phyloP scores from a whole-genome alignment of 1,284 basidiomycete genomes.

The Moniliophthora roreri region DNA sequence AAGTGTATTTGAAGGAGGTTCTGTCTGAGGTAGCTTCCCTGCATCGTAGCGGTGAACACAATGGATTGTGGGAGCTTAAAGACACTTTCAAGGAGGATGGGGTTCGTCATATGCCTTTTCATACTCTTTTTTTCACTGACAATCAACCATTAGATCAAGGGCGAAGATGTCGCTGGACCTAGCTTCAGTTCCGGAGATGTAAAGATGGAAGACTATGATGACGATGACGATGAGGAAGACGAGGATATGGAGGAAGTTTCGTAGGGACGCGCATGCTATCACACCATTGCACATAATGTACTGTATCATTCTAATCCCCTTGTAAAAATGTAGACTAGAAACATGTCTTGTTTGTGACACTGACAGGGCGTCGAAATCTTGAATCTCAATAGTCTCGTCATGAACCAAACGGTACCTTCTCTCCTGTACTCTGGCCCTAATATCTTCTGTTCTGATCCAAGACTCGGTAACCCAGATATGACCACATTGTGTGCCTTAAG shows the following conservation, averaged over 20 bases:
- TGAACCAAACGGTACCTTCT: no score
- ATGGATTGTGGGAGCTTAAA: conserved; percentile 70
- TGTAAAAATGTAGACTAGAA: no score
- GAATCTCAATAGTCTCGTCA: no score
- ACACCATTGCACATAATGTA: no score
- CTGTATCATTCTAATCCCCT: no score
- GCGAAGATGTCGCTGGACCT: conserved; percentile 50
- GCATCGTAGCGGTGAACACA: conserved; percentile 78
- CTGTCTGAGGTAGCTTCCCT: conserved; percentile 80
- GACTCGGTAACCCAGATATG: no score
- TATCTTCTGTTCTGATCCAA: no score
- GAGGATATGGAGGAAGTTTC: conserved; percentile 49
- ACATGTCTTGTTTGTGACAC: no score
- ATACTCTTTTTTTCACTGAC: not conserved
- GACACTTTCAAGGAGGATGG: conserved; percentile 62
- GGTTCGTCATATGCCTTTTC: conserved; percentile 35
- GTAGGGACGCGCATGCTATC: conserved; percentile 15
- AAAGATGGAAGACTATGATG: conserved; percentile 38
- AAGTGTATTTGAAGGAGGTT: conserved; percentile 88
- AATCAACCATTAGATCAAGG: conserved; percentile 44
- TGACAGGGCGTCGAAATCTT: no score
- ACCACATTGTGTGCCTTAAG: no score
- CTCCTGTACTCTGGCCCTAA: no score
- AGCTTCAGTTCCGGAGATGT: conserved; percentile 31
- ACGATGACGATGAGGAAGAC: conserved; percentile 41